Evolutionary conservation across 495 filamentous ascomycete species (phyloP), one percentile per base, ranked within the genome.

Genomic region (Tuber borchii): DNA sequence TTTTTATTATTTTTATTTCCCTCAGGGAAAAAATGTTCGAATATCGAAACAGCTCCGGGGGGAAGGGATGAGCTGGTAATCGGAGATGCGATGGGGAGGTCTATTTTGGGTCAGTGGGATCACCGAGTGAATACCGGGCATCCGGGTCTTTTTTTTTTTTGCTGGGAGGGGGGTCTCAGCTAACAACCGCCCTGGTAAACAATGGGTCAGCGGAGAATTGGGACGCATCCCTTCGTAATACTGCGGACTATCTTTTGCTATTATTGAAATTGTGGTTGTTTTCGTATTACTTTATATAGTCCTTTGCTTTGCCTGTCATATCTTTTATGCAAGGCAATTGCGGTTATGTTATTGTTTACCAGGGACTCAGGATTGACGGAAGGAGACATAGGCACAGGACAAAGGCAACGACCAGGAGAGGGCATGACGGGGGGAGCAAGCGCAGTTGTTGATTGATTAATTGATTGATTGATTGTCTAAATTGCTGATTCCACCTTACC

Each of bases 41-140:
- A 61, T 61, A 61, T 61, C 51, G n/a, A 61, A 14, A 19, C 22
- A 61, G 12, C n/a, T 61, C 51, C 51, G 51, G 14, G n/a, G 14
- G 51, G 51, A 26, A 9, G 48, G 48, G 48, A 56, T 56, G 48
- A 10, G 48, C 5, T 56, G 48, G 46, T 20, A 5, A 22, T 20
- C 7, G 48, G 22, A 16, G 48, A 56, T 56, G 48, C n/a, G 48
- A n/a, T 26, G 48, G 1, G 45, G 45, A 37, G 7, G 48, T 56
- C 48, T 56, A 56, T 56, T 56, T 56, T 56, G 48, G 48, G n/a
- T 56, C 48, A 56, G 48, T 56, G 48, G 48, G 48, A 56, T 56
- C 48, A 12, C 48, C 48, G 48, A 56, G 48, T 56, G 48, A 56
- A 56, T 56, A 56, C 48, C 48, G 48, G 48, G 48, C 48, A 56